Conservation (phyloP, 352 stramenopile species). For the Detonula confervacea region DNA sequence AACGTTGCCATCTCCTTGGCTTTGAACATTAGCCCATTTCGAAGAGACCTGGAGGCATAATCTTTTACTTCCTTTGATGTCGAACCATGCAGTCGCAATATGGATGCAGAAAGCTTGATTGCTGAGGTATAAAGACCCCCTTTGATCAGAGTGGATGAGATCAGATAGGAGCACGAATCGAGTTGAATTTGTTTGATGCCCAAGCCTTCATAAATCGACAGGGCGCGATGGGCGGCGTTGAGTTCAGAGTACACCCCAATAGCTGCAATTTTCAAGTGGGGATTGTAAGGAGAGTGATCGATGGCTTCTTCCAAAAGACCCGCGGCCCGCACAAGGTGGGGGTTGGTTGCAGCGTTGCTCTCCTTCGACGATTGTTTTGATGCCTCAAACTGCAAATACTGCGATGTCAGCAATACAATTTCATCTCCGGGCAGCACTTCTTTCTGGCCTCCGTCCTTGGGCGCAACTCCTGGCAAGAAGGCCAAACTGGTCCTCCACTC, state of each 20-base stretch:
- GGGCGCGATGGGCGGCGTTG: conserved; percentile 46
- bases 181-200: conserved; percentile 80
- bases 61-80: conserved; percentile 68
- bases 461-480: conserved; percentile 28
- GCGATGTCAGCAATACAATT: conserved; percentile 67
- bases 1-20: conserved; percentile 77
- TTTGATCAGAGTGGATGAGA: conserved; percentile 59
- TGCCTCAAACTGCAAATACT: conserved; percentile 55
- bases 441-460: conserved; percentile 64
- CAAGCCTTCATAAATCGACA: conserved; percentile 61
- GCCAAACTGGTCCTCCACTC: conserved; percentile 54
- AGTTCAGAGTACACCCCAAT: conserved; percentile 66
- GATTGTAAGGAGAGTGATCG: conserved; percentile 76
- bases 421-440: conserved; percentile 78
- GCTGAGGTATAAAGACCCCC: conserved; percentile 76
- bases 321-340: neutral
- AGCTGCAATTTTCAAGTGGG: conserved; percentile 74
- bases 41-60: conserved; percentile 61
- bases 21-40: conserved; percentile 69
- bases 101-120: conserved; percentile 51
- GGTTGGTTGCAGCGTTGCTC: neutral
- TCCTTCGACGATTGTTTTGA: conserved; percentile 12
- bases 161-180: conserved; percentile 77
- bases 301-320: conserved; percentile 41
- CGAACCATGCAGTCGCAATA: conserved; percentile 67